Evolutionary conservation across 768 basidiomycete genomes (phyloP), one percentile per base, ranked within the genome.

Genomic region (Botryobasidium botryosum): DNA sequence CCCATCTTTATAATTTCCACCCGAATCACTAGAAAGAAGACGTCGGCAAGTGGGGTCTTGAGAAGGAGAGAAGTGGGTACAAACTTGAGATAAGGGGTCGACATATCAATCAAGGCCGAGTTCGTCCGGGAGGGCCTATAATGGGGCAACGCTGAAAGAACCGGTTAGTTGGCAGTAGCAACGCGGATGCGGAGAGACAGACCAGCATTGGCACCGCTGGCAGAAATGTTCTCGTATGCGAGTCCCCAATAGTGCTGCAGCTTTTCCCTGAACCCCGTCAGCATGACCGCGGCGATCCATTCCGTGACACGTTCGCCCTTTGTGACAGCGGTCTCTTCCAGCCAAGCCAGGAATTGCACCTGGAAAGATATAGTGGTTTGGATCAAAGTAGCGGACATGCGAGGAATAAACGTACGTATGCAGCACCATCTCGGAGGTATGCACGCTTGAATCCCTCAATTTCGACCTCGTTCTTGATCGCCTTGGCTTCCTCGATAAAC

Each of bases 151-250:
- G 92, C 94, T 72, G 31, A 15, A 18, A 5, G 15, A 23, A 44
- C 5, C 6, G 6, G 2, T 3, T 38, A 20, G 36, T 5, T 18
- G 8, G 7, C 17, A 28, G 21, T 36, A n/a, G 25, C 2, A 40
- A 33, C 35, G 36, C 46, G 17, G 45, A 23, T 35, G 37, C 35
- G n/a, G 23, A 49, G 33, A 40, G 4, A 28, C 23, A 21, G 21
- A 73, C 72, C 74, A 45, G 85, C 91, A 57, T 99, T 92, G 2
- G 83, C 69, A 2, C 91, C 92, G 31, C 73, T 77, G 2, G 84
- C 92, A 20, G 80, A 84, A 49, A 96, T 92, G 45, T 77, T 84
- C 61, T 84, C 81, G 52, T 90, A 90, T 5, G 86, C 86, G 15
- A 84, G 73, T 4, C 85, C 84, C 74, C 76, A 76, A 57, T 78